Evolutionary conservation across 768 basidiomycete species (phyloP).

Genomic region (Exsudoporus frostii): DNA sequence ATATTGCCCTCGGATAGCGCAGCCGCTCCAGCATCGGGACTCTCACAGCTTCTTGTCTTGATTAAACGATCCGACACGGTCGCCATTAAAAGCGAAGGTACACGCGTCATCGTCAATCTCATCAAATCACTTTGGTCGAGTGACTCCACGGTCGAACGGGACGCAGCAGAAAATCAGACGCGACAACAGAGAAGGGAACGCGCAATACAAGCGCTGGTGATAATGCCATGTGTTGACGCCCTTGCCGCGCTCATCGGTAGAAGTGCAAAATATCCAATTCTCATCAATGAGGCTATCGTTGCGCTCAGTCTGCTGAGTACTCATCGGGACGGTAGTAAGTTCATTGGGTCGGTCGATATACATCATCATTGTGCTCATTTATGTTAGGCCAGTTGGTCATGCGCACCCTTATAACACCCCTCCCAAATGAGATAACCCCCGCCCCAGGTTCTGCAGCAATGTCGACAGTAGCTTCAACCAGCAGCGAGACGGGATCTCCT

Average conservation of each 20-base stretch:
- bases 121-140: constrained; percentile 73
- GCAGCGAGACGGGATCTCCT: constrained; percentile 47
- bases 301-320: constrained; percentile 76
- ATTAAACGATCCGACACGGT: constrained; percentile 76
- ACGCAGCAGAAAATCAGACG: constrained; percentile 34
- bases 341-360: neutral
- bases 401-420: constrained; percentile 51
- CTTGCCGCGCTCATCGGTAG: constrained; percentile 71
- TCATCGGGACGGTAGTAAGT: constrained; percentile 61
- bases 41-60: constrained; percentile 71
- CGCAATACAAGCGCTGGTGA: constrained; percentile 52
- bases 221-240: constrained; percentile 52
- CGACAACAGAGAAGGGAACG: constrained; percentile 49
- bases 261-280: constrained; percentile 75
- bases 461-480: constrained; percentile 39
- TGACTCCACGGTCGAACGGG: constrained; percentile 35
- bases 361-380: constrained; percentile 2
- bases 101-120: constrained; percentile 83
- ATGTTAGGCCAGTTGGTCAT: constrained; percentile 58
- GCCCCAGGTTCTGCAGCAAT: constrained; percentile 33
- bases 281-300: constrained; percentile 88
- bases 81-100: constrained; percentile 84
- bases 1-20: constrained; percentile 42
- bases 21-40: constrained; percentile 41
- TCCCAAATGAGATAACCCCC: constrained; percentile 40